phyloP scores from a whole-genome alignment of 441 rosid genomes.

The Rhodomyrtus psidioides region DNA sequence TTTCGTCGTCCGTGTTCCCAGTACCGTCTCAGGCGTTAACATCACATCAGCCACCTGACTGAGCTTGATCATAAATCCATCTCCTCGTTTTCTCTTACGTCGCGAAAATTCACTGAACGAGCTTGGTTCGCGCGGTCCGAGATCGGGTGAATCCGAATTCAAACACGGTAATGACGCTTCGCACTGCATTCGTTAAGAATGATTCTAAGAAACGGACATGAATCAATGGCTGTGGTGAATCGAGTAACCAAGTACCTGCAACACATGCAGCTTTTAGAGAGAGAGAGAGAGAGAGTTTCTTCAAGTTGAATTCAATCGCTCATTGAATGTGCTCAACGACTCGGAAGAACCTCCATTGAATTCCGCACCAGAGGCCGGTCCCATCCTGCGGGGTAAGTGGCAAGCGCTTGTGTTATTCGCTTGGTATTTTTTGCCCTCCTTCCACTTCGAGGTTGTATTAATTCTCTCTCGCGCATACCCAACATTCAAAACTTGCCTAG shows the following conservation, averaged over 20 bases:
- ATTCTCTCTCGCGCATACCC: background rate
- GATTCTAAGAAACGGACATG: background rate
- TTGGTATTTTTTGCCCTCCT: slow-evolving; percentile 2
- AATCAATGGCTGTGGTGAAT: background rate
- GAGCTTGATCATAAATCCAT: background rate
- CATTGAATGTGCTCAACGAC: slow-evolving; percentile 70
- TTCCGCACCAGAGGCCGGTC: slow-evolving; percentile 34
- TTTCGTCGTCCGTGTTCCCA: background rate
- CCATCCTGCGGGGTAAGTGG: slow-evolving; percentile 28
- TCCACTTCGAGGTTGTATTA: slow-evolving; percentile 12
- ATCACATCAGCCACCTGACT: background rate
- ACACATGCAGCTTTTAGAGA: background rate
- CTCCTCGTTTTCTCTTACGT: background rate
- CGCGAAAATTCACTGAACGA: background rate
- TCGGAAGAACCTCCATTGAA: slow-evolving; percentile 36
- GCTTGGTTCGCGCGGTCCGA: background rate
- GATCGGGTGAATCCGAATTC: background rate
- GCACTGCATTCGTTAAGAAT: background rate
- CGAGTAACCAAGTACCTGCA: background rate
- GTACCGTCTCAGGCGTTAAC: background rate
- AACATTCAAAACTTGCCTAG: background rate
- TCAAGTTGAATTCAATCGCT: slow-evolving; percentile 21
- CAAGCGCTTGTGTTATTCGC: slow-evolving; percentile 14
- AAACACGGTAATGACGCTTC: background rate
- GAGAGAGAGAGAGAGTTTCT: background rate